Base-by-base conservation (phyloP, 495 filamentous ascomycete genomes). In the Bacidia rubella region DNA sequence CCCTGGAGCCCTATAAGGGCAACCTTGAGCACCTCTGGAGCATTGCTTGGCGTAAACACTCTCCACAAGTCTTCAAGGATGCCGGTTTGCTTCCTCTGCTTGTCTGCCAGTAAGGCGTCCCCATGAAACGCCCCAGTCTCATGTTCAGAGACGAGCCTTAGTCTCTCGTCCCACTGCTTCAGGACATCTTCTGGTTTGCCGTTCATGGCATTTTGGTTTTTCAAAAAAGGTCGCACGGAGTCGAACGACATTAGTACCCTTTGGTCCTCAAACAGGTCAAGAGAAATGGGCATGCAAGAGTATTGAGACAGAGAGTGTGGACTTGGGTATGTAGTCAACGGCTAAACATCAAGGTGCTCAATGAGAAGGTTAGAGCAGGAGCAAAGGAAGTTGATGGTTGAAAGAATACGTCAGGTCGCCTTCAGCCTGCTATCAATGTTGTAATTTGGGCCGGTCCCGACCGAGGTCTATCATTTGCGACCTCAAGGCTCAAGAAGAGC, bases 71-170 rank as follows among this genome's bases (percentile, higher is more conserved):
- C 53, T 2, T 29, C 25, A 35, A n/a, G 45, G 2, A 23, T 39
- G 20, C 47, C 47, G 10, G 53, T 55, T 11, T 26, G 15, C 38
- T 9, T 9, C 17, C 20, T 22, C 20, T 52, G 38, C 11, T 39
- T 41, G 26, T 55, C 53, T 11, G n/a, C 53, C 7, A 55, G 53
- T 12, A 55, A 24, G 15, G 40, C 35, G 27, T 55, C 53, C 2
- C 53, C 53, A 51, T 55, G 53, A 19, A 55, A 55, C 10, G 50
- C 25, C n/a, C n/a, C n/a, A n/a, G n/a, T n/a, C 15, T 46, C 38
- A 22, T 50, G 25, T 12, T 44, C 45, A 15, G 32, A 20, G 7
- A 48, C 53, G 11, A 22, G 27, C 19, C 12, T 24, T 26, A 55
- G 23, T 12, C 46, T 45, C 3, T 22, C 41, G 17, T 55, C 42